Conservation (phyloP, 495 filamentous ascomycete genomes). For the Hyaloscypha variabilis region DNA sequence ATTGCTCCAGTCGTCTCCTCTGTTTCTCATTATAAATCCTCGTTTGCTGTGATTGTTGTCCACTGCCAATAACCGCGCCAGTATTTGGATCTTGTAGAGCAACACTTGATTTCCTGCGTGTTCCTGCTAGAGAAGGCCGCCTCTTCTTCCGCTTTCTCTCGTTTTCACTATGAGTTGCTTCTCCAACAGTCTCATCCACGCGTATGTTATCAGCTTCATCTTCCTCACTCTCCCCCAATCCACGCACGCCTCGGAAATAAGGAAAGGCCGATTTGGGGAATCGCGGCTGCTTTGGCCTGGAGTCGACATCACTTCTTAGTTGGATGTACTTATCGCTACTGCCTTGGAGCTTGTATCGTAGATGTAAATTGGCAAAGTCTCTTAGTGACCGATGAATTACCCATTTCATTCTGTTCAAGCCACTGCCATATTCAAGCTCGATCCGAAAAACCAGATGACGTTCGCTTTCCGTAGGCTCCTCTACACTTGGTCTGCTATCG, state of each 20-base stretch:
- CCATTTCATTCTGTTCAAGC: constrained; percentile 97
- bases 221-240: constrained; percentile 80
- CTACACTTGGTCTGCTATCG: constrained; percentile 60
- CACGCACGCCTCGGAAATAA: constrained; percentile 80
- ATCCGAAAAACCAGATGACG: constrained; percentile 88
- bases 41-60: constrained; percentile 43
- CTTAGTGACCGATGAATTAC: constrained; percentile 82
- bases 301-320: constrained; percentile 54
- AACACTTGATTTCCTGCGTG: constrained; percentile 59
- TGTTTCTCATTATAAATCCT: constrained; percentile 56
- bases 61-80: constrained; percentile 36
- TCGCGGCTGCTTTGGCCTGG: constrained; percentile 71
- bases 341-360: constrained; percentile 84
- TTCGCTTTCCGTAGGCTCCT: constrained; percentile 56
- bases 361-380: constrained; percentile 92
- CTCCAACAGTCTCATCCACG: constrained; percentile 48
- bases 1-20: constrained; percentile 83
- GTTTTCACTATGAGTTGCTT: constrained; percentile 48
- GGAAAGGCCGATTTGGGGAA: constrained; percentile 94
- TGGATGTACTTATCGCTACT: constrained; percentile 79
- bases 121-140: constrained; percentile 60
- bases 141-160: constrained; percentile 55
- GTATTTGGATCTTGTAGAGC: constrained; percentile 37
- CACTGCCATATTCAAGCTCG: constrained; percentile 94
- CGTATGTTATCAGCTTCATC: constrained; percentile 58